Conservation (phyloP, 2,329 filamentous ascomycete species). For the Alternaria incomplexa region DNA sequence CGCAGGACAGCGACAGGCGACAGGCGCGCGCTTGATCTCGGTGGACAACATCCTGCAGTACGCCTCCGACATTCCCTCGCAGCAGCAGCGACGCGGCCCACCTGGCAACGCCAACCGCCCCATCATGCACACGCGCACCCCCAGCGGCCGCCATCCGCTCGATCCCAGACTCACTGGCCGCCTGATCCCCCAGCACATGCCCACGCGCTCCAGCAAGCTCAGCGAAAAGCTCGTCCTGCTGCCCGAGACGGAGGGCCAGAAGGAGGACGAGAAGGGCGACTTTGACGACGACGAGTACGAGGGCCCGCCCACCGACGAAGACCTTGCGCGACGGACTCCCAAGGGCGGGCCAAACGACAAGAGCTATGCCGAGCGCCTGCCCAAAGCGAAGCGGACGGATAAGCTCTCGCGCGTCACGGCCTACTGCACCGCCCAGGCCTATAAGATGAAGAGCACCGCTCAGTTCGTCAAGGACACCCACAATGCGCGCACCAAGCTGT, state of each 20-base stretch:
- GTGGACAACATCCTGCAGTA: slow-evolving; percentile 96
- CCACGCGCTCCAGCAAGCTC: slow-evolving; percentile 88
- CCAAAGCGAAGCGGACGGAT: slow-evolving; percentile 85
- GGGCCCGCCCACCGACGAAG: slow-evolving; percentile 71
- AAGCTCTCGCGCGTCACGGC: slow-evolving; percentile 90
- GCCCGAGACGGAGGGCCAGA: slow-evolving; percentile 73
- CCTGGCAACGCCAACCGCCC: slow-evolving; percentile 61
- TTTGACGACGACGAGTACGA: slow-evolving; percentile 63
- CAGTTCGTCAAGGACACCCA: slow-evolving; percentile 88
- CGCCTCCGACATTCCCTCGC: slow-evolving; percentile 92
- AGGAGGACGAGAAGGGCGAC: slow-evolving; percentile 61
- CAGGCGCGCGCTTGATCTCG: slow-evolving; percentile 68
- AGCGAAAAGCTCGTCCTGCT: slow-evolving; percentile 96
- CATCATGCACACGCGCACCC: slow-evolving; percentile 54
- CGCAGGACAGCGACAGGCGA: slow-evolving; percentile 42
- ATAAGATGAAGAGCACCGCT: slow-evolving; percentile 86
- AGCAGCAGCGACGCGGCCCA: slow-evolving; percentile 82
- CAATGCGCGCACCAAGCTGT: slow-evolving; percentile 90
- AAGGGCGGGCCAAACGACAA: slow-evolving; percentile 72
- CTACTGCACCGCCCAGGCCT: slow-evolving; percentile 94
- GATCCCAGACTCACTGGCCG: slow-evolving; percentile 63
- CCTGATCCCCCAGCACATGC: slow-evolving; percentile 67
- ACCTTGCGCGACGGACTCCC: slow-evolving; percentile 67
- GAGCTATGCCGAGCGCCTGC: slow-evolving; percentile 90
- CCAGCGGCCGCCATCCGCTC: slow-evolving; percentile 59